phyloP scores from a whole-genome alignment of 306 rosid genomes.

The Lablab purpureus region DNA sequence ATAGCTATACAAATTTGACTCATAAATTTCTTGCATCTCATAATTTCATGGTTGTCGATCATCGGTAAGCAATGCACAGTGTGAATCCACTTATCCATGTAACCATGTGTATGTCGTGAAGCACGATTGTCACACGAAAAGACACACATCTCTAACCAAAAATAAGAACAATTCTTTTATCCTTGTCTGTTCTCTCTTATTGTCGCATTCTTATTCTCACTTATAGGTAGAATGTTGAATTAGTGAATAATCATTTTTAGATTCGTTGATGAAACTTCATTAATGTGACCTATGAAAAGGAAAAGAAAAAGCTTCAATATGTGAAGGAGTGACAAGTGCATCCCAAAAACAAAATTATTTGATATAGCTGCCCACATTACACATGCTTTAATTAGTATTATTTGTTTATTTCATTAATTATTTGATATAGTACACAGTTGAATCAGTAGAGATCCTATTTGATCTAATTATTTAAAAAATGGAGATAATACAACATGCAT shows the following conservation, averaged over 20 bases:
- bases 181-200: background rate
- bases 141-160: background rate
- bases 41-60: background rate
- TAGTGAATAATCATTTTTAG: too few species aligned
- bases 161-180: background rate
- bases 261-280: background rate
- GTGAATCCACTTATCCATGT: background rate
- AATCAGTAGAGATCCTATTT: background rate
- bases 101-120: background rate
- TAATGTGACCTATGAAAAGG: background rate
- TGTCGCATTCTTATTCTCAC: background rate
- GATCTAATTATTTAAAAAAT: background rate
- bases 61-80: background rate
- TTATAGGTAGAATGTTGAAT: background rate
- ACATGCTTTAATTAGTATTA: background rate
- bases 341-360: too few species aligned
- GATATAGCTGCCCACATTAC: background rate
- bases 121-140: background rate
- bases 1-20: slow-evolving; percentile 10
- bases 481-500: background rate
- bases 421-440: background rate
- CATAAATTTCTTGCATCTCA: background rate
- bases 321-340: background rate
- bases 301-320: background rate
- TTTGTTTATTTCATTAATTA: background rate